Percentiles rank a stretch among this genome's conserved stretches.
These are phyloP conservation scores for Gossypium herbaceum DNA, from an alignment of 345 rosid genomes.

Conservation along the genomic window DNA sequence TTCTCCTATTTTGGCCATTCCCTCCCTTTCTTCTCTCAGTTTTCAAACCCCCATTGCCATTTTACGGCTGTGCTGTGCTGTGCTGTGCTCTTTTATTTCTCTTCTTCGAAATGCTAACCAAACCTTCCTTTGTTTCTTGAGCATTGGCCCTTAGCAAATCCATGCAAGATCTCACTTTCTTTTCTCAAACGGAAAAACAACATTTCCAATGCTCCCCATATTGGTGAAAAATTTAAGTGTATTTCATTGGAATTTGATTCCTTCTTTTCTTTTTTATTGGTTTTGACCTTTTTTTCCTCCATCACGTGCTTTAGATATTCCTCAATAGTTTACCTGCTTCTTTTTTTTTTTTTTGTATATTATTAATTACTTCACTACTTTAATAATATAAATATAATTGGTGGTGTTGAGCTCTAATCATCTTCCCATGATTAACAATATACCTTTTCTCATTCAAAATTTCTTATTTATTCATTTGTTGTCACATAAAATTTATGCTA, in stretches of 20 bases:
- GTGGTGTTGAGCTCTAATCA: too few species aligned
- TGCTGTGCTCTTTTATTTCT: too few species aligned
- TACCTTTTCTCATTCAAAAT: too few species aligned
- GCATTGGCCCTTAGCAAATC: not conserved
- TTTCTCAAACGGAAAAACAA: not conserved
- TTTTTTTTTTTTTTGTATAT: too few species aligned
- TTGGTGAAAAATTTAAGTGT: not conserved
- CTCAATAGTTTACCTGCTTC: too few species aligned
- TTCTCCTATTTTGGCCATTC: conserved; percentile 18
- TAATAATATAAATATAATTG: too few species aligned
- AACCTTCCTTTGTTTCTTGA: not conserved
- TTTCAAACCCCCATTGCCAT: not conserved
- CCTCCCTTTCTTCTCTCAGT: not conserved
- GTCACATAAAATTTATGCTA: too few species aligned
- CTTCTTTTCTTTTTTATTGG: not conserved
- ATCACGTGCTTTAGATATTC: not conserved
- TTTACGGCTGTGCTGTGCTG: not conserved
- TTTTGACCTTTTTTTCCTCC: not conserved
- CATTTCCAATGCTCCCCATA: not conserved
- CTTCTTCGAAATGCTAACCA: conserved; percentile 8
- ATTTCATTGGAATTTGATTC: not conserved
- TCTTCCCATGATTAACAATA: too few species aligned
- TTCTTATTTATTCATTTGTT: too few species aligned
- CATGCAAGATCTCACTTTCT: not conserved
- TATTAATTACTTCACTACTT: too few species aligned